Base-by-base conservation (phyloP, 805 yeast species). In the Metschnikowia similis region DNA sequence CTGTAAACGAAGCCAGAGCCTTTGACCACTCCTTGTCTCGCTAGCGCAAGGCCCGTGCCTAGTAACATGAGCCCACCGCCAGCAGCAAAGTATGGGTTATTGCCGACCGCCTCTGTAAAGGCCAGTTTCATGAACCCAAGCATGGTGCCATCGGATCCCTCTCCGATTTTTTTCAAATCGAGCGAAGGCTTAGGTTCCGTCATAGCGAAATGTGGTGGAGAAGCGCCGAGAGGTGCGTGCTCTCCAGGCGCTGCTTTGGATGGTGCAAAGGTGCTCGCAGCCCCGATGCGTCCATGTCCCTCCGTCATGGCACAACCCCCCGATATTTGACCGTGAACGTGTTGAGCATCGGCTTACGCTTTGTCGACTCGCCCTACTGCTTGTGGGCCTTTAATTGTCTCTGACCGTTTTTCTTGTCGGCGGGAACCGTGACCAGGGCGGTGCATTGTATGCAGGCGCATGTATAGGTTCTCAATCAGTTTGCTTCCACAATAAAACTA, bases 61-160 rank as follows among this genome's bases (percentile, higher is more conserved):
- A 94, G 72, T 3, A 91, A 73, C 99, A 94, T 94, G 37, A 94
- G 73, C 0, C 99, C 99, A 59, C 97, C 97, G 61, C 99, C 99
- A 0, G 98, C 99, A 1, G 97, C 94, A 72, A 94, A 92, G 66
- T 89, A 90, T n/a, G 97, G 98, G 64, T 92, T 92, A 35, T 80
- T 77, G 21, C 76, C 76, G 51, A 87, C 72, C 2, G 82, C 79
- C 48, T 81, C 82, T 38, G 77, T 67, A 59, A 82, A 68, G 4
- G 83, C 67, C 50, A 58, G 64, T 32, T 56, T 50, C 9, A 69
- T 62, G 65, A 69, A 63, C 8, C 74, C 73, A 35, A 56, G 31
- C 21, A 66, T 38, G 1, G 73, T 49, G 28, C 80, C 80, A 53
- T 72, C 79, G 8, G 72, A 67, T 41, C 57, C 58, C 17, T 55